Percentiles rank a stretch among this genome's conserved stretches.
These are phyloP conservation scores for Colletotrichum sp. DNA, from an alignment of 2,329 filamentous ascomycete species.

Conservation along the genomic window DNA sequence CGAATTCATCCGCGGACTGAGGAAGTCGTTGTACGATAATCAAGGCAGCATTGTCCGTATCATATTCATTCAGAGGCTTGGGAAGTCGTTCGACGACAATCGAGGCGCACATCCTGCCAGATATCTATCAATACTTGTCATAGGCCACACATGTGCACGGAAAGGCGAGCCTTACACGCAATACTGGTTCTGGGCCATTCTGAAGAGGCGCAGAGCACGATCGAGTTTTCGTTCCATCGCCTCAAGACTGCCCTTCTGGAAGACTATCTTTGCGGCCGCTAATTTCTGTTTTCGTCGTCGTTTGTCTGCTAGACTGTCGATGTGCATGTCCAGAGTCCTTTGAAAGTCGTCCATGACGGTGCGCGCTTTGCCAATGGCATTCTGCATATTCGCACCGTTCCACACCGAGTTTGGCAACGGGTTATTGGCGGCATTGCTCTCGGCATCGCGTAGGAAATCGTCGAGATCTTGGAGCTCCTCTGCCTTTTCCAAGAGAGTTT, in stretches of 20 bases:
- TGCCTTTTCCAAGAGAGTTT: neutral
- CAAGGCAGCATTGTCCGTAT: too few relatives aligned
- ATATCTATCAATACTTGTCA: too few relatives aligned
- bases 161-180: constrained; percentile 18
- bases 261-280: constrained; percentile 20
- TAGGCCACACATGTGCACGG: too few relatives aligned
- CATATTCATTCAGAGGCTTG: too few relatives aligned
- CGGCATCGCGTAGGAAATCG: neutral
- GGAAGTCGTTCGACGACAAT: too few relatives aligned
- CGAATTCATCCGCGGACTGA: too few relatives aligned
- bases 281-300: constrained; percentile 21
- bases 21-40: too few relatives aligned
- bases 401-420: neutral
- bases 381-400: neutral
- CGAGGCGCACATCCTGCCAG: too few relatives aligned
- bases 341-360: neutral
- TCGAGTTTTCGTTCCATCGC: constrained; percentile 20
- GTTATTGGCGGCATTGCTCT: neutral
- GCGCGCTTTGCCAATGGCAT: neutral
- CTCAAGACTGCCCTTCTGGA: constrained; percentile 24
- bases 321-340: neutral
- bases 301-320: constrained; percentile 7
- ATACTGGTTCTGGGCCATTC: constrained; percentile 21
- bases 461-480: neutral
- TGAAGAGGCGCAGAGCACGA: constrained; percentile 19